These are phyloP conservation scores for Paulownia fortunei DNA, from an alignment of 257 asterid genomes.

Conservation along the genomic window DNA sequence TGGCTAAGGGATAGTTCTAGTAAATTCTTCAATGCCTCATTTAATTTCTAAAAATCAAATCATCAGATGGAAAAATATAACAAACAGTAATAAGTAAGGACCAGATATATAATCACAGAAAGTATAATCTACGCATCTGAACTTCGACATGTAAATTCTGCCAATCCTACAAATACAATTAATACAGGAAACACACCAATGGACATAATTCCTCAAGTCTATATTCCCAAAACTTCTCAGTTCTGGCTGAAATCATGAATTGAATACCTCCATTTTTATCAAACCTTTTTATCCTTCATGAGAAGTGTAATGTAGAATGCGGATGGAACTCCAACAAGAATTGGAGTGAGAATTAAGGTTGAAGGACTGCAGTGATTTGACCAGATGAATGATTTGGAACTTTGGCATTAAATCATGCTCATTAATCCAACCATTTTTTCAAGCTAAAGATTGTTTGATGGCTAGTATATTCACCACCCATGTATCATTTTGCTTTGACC, in stretches of 20 bases:
- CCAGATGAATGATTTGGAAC: no score
- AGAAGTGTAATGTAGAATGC: no score
- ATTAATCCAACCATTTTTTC: not conserved
- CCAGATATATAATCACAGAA: not conserved
- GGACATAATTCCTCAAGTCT: not conserved
- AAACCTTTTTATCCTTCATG: not conserved
- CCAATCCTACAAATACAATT: not conserved
- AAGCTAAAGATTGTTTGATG: not conserved
- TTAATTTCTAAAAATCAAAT: not conserved
- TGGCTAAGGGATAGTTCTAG: not conserved
- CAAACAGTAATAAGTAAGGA: not conserved
- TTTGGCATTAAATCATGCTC: not conserved
- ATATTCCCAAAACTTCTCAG: not conserved
- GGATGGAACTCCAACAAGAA: no score
- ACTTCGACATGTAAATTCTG: not conserved
- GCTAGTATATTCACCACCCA: not conserved
- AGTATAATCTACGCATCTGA: not conserved
- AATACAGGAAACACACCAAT: not conserved
- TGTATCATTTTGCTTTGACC: not conserved
- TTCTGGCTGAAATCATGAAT: not conserved
- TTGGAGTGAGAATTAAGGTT: not conserved
- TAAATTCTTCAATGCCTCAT: conserved; percentile 1
- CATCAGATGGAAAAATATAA: not conserved
- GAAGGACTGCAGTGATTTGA: not conserved
- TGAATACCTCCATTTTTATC: no score